Evolutionary conservation across 805 yeast genomes (phyloP).

Genomic region (Wickerhamiella azyma): DNA sequence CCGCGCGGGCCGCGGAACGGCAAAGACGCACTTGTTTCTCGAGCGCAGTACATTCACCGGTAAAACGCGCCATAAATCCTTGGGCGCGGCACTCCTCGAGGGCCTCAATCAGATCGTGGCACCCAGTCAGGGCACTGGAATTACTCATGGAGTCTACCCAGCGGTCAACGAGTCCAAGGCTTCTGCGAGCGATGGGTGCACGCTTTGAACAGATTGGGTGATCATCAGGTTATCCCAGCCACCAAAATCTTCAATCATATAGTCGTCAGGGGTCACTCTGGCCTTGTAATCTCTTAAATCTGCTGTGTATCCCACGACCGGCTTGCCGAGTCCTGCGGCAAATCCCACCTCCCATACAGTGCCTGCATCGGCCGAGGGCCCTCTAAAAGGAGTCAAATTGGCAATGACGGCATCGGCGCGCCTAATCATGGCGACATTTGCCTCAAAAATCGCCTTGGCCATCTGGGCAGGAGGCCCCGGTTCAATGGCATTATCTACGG

Average conservation of each 20-base stretch:
- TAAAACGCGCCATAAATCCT: conserved; percentile 50
- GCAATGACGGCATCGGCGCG: conserved; percentile 10
- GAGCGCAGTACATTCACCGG: conserved; percentile 75
- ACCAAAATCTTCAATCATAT: conserved; percentile 9
- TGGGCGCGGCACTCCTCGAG: conserved; percentile 63
- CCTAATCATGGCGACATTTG: conserved; percentile 9
- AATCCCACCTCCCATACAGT: conserved; percentile 13
- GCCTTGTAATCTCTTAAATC: conserved; percentile 4
- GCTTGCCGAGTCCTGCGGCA: conserved; percentile 10
- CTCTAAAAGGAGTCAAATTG: conserved; percentile 11
- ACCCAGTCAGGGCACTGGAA: conserved; percentile 30
- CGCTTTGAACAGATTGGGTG: conserved; percentile 6
- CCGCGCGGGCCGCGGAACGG: conserved; percentile 63
- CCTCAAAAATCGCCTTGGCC: conserved; percentile 9
- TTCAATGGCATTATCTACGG: conserved; percentile 7
- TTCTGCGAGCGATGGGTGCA: conserved; percentile 4
- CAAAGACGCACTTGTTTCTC: conserved; percentile 70
- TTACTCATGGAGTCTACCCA: too few species aligned
- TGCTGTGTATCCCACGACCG: conserved; percentile 6
- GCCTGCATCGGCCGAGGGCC: conserved; percentile 13
- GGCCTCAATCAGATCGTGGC: conserved; percentile 72
- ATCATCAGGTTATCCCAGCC: conserved; percentile 11
- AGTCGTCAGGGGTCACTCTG: conserved; percentile 4
- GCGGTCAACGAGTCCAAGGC: conserved; percentile 8
- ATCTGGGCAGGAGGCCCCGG: conserved; percentile 3